Evolutionary conservation across 768 basidiomycete genomes (phyloP).

Genomic region (Rhodotorula sphaerocarpa): DNA sequence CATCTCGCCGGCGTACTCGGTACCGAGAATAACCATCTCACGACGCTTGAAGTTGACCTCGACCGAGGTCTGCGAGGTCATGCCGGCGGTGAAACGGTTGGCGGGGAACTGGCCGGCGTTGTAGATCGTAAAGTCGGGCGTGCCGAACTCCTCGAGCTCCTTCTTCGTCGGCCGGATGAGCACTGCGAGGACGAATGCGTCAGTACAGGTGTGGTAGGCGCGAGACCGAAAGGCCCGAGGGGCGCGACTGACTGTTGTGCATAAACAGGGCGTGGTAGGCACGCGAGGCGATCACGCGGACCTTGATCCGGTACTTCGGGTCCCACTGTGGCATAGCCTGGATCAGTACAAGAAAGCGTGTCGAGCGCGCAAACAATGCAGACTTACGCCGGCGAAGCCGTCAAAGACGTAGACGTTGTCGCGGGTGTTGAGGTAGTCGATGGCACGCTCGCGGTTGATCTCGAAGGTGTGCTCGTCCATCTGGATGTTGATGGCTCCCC

Average conservation of each 20-base stretch:
- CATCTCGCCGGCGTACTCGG: conserved; percentile 62
- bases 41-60: conserved; percentile 99
- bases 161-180: conserved; percentile 94
- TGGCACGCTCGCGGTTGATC: conserved; percentile 54
- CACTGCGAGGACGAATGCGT: conserved; percentile 51
- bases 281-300: conserved; percentile 94
- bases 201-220: neutral
- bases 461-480: conserved; percentile 75
- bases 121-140: conserved; percentile 98
- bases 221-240: conserved; percentile 18
- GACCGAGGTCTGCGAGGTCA: conserved; percentile 97
- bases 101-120: conserved; percentile 99
- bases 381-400: conserved; percentile 33
- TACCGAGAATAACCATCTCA: conserved; percentile 98
- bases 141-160: conserved; percentile 86
- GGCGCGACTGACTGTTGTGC: conserved; percentile 36
- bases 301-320: conserved; percentile 98
- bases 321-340: no score
- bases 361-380: no score
- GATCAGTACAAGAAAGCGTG: no score
- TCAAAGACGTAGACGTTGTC: conserved; percentile 62
- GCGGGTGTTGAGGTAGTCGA: conserved; percentile 96
- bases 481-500: conserved; percentile 99
- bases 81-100: conserved; percentile 92
- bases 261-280: conserved; percentile 86